phyloP scores from a whole-genome alignment of 306 rosid species.

The Cercis canadensis region DNA sequence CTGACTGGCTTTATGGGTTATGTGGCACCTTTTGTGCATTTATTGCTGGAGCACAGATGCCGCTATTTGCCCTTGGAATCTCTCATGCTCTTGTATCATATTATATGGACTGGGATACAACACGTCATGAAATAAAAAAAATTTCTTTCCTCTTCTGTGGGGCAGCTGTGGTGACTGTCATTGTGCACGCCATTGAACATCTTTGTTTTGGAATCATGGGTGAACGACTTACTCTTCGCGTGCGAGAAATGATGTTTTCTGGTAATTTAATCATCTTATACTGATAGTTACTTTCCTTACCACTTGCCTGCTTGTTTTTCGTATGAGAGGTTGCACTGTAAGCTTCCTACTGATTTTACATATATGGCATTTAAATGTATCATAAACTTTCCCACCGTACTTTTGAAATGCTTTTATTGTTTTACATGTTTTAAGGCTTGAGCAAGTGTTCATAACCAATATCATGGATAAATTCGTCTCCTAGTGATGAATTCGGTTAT shows the following conservation, averaged over 20 bases:
- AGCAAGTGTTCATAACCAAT: slow-evolving; percentile 23
- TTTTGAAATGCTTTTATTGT: slow-evolving; percentile 8
- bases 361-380: not conserved
- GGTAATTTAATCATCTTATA: slow-evolving; percentile 53
- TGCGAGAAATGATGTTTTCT: slow-evolving; percentile 84
- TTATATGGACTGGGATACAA: slow-evolving; percentile 96
- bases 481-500: slow-evolving; percentile 3
- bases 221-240: slow-evolving; percentile 93
- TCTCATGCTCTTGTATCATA: slow-evolving; percentile 93
- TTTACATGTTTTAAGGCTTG: slow-evolving; percentile 23
- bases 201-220: slow-evolving; percentile 93
- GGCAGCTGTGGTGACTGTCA: slow-evolving; percentile 70
- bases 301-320: slow-evolving; percentile 5
- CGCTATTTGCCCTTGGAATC: slow-evolving; percentile 91
- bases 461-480: slow-evolving; percentile 26
- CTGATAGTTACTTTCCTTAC: not conserved
- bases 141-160: slow-evolving; percentile 78
- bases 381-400: slow-evolving; percentile 6
- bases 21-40: slow-evolving; percentile 78
- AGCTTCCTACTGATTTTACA: slow-evolving; percentile 19
- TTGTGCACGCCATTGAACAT: slow-evolving; percentile 84
- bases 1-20: slow-evolving; percentile 87
- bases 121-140: slow-evolving; percentile 71
- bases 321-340: slow-evolving; percentile 8
- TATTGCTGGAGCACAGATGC: slow-evolving; percentile 96